Evolutionary conservation across 1,284 basidiomycete species (phyloP), one percentile per base, ranked within the genome.

Genomic region (Mycena sp.): DNA sequence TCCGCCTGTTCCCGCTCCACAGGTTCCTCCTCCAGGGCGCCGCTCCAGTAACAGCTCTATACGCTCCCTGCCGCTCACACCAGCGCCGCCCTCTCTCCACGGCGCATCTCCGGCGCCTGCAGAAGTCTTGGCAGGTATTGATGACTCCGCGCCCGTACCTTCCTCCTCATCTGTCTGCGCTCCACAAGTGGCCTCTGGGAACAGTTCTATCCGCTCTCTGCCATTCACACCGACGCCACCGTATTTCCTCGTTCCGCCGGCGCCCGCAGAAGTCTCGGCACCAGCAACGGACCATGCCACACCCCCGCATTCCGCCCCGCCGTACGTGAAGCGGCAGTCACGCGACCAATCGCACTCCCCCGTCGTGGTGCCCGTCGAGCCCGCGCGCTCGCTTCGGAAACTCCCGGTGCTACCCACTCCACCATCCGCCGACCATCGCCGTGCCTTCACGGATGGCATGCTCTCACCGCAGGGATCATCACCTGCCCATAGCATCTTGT

Each of bases 251-350:
- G 19, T 46, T 5, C 50, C 26, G 26, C 54, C 60, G 23, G 46
- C 62, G 32, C 64, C 58, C 17, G 48, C 43, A 10, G 44, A 44
- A n/a, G 49, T 60, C 29, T 28, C 23, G 2, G 37, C 26, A 1
- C 29, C 23, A 16, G 35, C 52, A 6, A 11, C 37, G 11, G 43
- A n/a, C 26, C 32, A 35, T 35, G 32, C 41, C 19, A 35, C 52
- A 3, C 65, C 65, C 19, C 61, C 43, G n/a, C 38, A 61, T 37
- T 63, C 64, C 3, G 64, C 60, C 17, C 64, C 64, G 23, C 61
- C 61, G 2, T 67, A 63, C 28, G 35, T 57, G 2, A 45, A 25
- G 19, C 51, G 52, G 29, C 57, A 52, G 6, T 60, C 63, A 48
- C 53, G 30, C 29, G 58, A 64, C 52, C 14, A 32, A 9, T 44